Base-by-base conservation (phyloP, 257 asterid genomes). In the Echites panduratus region DNA sequence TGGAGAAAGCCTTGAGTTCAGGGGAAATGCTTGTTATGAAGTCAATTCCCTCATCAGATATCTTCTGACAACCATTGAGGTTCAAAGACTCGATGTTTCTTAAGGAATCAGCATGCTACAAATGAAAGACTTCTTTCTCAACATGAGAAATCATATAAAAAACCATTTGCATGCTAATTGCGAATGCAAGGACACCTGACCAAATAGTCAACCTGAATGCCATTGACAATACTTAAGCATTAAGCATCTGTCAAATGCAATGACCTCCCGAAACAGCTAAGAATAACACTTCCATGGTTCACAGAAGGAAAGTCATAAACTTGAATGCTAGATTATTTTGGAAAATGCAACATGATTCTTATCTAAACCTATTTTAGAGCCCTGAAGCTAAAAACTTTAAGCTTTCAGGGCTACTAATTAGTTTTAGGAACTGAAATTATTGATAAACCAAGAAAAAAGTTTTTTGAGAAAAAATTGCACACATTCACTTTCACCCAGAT, bases 61-160 rank as follows among this genome's bases (percentile, higher is more conserved):
- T 89, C 83, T 88, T 91, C 84, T 94, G 99, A 84, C 99, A 89
- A 78, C 97, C 87, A 77, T 94, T 94, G 81, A 94, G 85, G 83
- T 94, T 94, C 84, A 94, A 88, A 77, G 79, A 73, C 85, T 90
- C 95, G 9, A 94, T 69, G 54, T 85, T 84, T 69, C 76, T 67
- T 67, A 88, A 50, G 76, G 87, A 82, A 76, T 73, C 79, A 24
- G 83, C 87, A 73, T 85, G 82, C 98, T 94, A 91, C 82, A 81
- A 58, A 58, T 47, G 61, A 69, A 64, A 64, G 7, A 64, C 7
- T 38, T 64, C 22, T 19, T 64, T 38, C 9, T 38, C 49, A 64
- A 41, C 14, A 35, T 38, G 69, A 38, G 49, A 38, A 64, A 38
- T 64, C 68, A 63, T 24, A 32, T 6, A 24, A 10, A 64, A 63